These are phyloP conservation scores for Hydrangea macrophylla DNA, from an alignment of 148 eudicot species.

Conservation along the genomic window DNA sequence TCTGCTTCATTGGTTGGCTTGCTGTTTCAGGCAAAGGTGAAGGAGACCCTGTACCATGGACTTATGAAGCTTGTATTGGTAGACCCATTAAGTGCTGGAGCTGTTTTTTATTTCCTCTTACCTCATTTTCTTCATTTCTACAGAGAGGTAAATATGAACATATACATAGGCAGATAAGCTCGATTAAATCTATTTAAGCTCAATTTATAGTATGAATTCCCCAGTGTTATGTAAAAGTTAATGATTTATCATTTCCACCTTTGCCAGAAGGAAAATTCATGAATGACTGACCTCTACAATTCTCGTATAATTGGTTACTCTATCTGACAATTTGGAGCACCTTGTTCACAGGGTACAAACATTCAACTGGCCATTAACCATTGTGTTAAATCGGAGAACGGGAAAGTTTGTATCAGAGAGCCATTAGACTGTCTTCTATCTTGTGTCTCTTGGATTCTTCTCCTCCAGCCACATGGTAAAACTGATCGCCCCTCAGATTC, in stretches of 20 bases:
- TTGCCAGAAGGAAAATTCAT: not conserved
- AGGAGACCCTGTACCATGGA: constrained; percentile 44
- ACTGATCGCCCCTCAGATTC: constrained; percentile 30
- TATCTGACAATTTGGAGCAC: not conserved
- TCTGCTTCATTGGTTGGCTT: not conserved
- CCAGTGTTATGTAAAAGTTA: not conserved
- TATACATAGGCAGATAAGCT: not conserved
- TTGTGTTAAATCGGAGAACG: constrained; percentile 44
- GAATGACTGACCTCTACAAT: not conserved
- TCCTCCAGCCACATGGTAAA: constrained; percentile 49
- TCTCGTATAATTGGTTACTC: not conserved
- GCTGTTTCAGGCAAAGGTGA: constrained; percentile 42
- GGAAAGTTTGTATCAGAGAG: constrained; percentile 35
- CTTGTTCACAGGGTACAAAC: constrained; percentile 36
- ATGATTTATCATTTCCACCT: not conserved
- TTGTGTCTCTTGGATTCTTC: constrained; percentile 59
- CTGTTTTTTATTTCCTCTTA: constrained; percentile 46
- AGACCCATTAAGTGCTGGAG: constrained; percentile 40
- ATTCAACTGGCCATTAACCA: constrained; percentile 31
- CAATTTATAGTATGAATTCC: not conserved
- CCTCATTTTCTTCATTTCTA: constrained; percentile 52
- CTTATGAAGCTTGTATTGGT: constrained; percentile 49
- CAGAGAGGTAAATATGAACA: constrained; percentile 52
- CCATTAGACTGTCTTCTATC: constrained; percentile 57
- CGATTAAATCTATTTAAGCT: not conserved